Evolutionary conservation across 352 stramenopile species (phyloP).

Genomic region (Phytopythium ostracodes): DNA sequence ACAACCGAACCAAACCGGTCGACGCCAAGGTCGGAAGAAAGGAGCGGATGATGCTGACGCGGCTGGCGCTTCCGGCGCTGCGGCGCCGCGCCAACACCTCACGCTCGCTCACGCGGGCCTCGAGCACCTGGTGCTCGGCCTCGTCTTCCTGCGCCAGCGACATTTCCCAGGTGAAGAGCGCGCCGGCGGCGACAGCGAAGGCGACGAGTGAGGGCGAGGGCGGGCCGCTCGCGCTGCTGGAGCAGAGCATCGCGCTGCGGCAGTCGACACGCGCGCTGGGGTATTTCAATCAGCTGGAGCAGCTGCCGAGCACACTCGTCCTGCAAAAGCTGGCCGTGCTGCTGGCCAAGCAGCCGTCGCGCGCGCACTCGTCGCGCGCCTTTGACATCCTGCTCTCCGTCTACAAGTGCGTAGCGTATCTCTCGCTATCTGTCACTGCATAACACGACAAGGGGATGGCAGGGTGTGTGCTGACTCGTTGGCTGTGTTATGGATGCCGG

Average conservation of each 20-base stretch:
- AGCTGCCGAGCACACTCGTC: constrained; percentile 20
- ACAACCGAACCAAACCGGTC: too few species aligned
- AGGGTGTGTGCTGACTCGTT: not conserved
- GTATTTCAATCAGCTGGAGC: constrained; percentile 32
- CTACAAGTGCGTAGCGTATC: constrained; percentile 28
- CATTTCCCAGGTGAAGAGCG: not conserved
- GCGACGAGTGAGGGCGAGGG: too few species aligned
- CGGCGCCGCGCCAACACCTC: not conserved
- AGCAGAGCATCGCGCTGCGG: constrained; percentile 32
- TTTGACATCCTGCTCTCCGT: constrained; percentile 42
- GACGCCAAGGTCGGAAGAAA: not conserved
- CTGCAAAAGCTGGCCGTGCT: constrained; percentile 50
- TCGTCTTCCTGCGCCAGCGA: constrained; percentile 3
- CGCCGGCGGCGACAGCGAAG: too few species aligned
- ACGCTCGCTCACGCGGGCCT: not conserved
- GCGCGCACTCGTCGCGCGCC: constrained; percentile 15
- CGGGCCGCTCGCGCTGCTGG: constrained; percentile 21
- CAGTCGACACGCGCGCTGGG: constrained; percentile 26
- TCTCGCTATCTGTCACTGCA: not conserved
- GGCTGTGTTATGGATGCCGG: not conserved
- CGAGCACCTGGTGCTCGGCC: not conserved
- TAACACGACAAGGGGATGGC: not conserved
- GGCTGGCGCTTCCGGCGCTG: constrained; percentile 1
- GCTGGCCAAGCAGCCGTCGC: constrained; percentile 38
- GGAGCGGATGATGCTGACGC: constrained; percentile 1